Conservation (phyloP, 306 rosid species). For the Cucumis cinereus region DNA sequence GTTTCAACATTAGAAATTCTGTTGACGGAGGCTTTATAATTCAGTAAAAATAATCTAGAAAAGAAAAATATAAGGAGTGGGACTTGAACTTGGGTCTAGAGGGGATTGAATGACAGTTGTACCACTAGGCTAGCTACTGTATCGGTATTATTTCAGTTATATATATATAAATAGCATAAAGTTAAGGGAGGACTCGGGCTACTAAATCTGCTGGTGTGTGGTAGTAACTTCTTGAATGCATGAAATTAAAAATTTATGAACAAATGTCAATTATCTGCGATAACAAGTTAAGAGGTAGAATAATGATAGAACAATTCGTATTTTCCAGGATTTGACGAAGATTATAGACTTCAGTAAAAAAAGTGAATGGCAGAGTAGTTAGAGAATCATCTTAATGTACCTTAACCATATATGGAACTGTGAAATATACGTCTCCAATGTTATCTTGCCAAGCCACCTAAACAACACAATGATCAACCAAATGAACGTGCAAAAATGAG, state of each 20-base stretch:
- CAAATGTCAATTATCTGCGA: neutral
- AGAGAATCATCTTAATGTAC: slow-evolving; percentile 22
- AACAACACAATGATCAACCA: slow-evolving; percentile 15
- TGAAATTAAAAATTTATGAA: neutral
- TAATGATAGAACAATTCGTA: neutral
- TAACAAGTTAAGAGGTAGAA: neutral
- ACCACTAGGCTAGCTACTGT: no score
- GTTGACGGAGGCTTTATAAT: no score
- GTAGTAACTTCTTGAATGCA: neutral
- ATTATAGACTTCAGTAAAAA: neutral
- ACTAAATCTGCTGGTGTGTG: no score
- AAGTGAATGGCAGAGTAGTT: neutral
- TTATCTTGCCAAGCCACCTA: slow-evolving; percentile 99
- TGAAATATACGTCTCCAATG: slow-evolving; percentile 96
- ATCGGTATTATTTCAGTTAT: no score
- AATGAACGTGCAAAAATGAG: slow-evolving; percentile 11
- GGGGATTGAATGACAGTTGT: no score
- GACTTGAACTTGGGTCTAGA: no score
- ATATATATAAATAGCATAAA: no score
- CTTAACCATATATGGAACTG: slow-evolving; percentile 99
- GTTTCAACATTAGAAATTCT: no score
- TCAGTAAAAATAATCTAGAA: no score
- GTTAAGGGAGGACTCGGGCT: no score
- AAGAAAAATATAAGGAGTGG: no score
- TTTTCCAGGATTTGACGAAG: neutral